A percentile compares a stretch with the other conserved stretches of the same genome.
phyloP scores from a whole-genome alignment of 164 flowering plant genomes.

The Vitis amurensis region DNA sequence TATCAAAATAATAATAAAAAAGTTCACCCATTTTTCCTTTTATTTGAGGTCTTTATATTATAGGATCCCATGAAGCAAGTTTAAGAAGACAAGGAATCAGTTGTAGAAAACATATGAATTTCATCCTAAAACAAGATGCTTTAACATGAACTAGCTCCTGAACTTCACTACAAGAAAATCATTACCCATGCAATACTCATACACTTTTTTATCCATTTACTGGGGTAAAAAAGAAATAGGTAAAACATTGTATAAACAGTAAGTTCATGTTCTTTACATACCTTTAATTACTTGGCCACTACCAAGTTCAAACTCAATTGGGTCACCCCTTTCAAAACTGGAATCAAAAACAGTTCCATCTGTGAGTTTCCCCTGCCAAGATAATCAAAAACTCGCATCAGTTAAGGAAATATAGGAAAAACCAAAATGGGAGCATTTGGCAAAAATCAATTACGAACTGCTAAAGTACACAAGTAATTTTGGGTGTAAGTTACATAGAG shows the following conservation, averaged over 20 bases:
- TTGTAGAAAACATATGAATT: too few species aligned
- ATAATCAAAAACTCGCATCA: slow-evolving; percentile 1
- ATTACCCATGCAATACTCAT: too few species aligned
- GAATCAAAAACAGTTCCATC: slow-evolving; percentile 99
- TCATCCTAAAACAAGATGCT: too few species aligned
- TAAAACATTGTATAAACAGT: background rate
- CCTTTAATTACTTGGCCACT: slow-evolving; percentile 96
- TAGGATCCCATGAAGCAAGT: too few species aligned
- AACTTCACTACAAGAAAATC: too few species aligned
- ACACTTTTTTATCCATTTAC: too few species aligned
- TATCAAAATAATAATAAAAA: too few species aligned
- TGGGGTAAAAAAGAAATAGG: background rate
- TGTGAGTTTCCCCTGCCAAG: slow-evolving; percentile 84
- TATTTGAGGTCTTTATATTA: too few species aligned
- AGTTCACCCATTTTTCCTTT: too few species aligned
- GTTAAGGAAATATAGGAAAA: background rate
- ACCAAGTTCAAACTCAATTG: slow-evolving; percentile 96
- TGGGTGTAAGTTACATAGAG: too few species aligned
- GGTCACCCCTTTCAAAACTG: slow-evolving; percentile 94
- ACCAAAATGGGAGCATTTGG: background rate
- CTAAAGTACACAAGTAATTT: background rate
- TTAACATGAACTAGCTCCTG: too few species aligned
- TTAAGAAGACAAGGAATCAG: too few species aligned
- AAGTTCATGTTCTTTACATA: slow-evolving; percentile 16
- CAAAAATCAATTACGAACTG: background rate